Base-by-base conservation (phyloP, 1,284 basidiomycete genomes). In the Vanrija humicola region DNA sequence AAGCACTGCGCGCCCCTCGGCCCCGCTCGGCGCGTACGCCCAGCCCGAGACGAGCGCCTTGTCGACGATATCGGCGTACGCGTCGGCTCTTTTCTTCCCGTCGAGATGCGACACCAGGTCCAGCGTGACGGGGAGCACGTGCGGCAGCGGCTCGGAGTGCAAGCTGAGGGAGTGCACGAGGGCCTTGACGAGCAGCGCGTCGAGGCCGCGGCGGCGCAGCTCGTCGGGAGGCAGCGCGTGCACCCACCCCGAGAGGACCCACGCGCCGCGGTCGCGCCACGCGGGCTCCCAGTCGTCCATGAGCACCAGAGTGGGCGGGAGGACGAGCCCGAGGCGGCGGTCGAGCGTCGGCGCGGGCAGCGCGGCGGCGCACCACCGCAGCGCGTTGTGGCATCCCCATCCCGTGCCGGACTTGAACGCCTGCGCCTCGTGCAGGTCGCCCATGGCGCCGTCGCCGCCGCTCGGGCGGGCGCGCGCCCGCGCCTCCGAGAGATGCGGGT, bases 261-360 rank as follows among this genome's bases (percentile, higher is more conserved):
- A 43, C 1, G 67, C 64, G 5, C 74, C 76, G 26, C 58, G 52
- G 5, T 59, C 59, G 1, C 76, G 67, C 64, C 70, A 77, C 1
- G 50, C 43, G 0, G 76, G 68, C 25, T 76, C 73, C 62, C 67
- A 77, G 52, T 77, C 76, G 58, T 77, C 76, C 68, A 77, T 68
- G 54, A 77, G 54, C 26, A 68, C 67, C 25, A 77, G 48, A 0
- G 73, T 75, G 1, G 76, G 74, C 6, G 76, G 76, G 3, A 77
- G 58, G 19, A 77, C 61, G 42, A 70, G 26, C 1, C 68, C 70
- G 6, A 77, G 66, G 15, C 66, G 55, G 43, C 63, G 58, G 44
- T 70, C 66, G 3, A 74, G 39, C 8, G 21, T 21, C 23, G 16
- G 25, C 19, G 19, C 21, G 18, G 34, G 34, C 10, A 51, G 40